A percentile compares a stretch with the other conserved stretches of the same genome.
These are phyloP conservation scores for Phytophthora agathidicida DNA, from an alignment of 352 stramenopile species.

Conservation along the genomic window DNA sequence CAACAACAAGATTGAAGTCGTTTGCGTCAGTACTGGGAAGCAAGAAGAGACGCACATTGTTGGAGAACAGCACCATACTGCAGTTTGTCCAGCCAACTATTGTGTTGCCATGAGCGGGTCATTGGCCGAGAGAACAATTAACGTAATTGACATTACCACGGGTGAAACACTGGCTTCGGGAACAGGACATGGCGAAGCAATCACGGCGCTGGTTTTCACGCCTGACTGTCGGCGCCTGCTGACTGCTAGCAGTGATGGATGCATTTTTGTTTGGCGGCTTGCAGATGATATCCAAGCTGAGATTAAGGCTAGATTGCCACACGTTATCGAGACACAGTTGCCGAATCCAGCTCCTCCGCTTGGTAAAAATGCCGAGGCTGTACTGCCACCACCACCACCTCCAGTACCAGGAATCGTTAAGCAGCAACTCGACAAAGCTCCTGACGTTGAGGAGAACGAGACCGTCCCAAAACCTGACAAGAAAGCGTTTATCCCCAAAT, in stretches of 20 bases:
- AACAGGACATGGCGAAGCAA: conserved; percentile 82
- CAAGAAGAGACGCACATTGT: conserved; percentile 64
- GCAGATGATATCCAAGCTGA: conserved; percentile 72
- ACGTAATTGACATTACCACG: conserved; percentile 83
- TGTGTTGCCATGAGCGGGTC: conserved; percentile 86
- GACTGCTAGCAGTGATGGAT: conserved; percentile 84
- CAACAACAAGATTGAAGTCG: conserved; percentile 85
- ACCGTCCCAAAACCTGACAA: too few relatives aligned
- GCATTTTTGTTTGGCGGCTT: conserved; percentile 89
- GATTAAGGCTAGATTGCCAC: conserved; percentile 65
- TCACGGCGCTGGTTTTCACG: conserved; percentile 88
- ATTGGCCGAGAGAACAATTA: conserved; percentile 83
- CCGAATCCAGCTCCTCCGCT: conserved; percentile 34
- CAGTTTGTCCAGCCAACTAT: conserved; percentile 66
- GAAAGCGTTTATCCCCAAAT: too few relatives aligned
- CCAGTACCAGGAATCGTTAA: conserved; percentile 11
- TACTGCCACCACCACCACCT: conserved; percentile 39
- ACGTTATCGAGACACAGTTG: conserved; percentile 36
- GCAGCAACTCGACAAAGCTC: too few relatives aligned
- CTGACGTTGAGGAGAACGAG: too few relatives aligned
- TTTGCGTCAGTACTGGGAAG: conserved; percentile 66
- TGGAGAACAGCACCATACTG: conserved; percentile 76
- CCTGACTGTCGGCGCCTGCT: conserved; percentile 86
- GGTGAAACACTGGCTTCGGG: conserved; percentile 81
- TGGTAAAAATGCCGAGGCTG: conserved; percentile 2